phyloP scores from a whole-genome alignment of 331 rosid species.

The Quercus tomentella region DNA sequence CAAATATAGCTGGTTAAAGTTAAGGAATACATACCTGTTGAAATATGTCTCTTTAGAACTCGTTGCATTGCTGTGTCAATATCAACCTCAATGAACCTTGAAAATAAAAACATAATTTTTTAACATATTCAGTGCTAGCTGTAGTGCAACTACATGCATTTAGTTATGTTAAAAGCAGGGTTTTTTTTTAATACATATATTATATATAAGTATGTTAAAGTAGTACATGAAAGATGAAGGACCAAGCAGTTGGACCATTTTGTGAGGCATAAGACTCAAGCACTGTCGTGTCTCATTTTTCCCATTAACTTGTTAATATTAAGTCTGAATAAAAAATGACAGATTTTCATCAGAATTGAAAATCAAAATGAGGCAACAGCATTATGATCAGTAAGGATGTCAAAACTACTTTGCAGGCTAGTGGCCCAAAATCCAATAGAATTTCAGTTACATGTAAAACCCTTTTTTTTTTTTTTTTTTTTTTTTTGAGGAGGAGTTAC shows the following conservation, averaged over 20 bases:
- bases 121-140: neutral
- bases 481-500: neutral
- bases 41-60: conserved; percentile 75
- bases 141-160: neutral
- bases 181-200: no score
- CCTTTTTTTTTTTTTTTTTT: no score
- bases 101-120: conserved; percentile 23
- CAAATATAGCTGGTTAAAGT: conserved; percentile 1
- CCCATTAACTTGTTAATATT: neutral
- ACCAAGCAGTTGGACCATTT: neutral
- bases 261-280: neutral
- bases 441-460: neutral
- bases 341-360: neutral
- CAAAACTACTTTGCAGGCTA: neutral
- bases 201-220: neutral
- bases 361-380: neutral
- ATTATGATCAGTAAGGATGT: neutral
- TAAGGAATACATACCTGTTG: conserved; percentile 52
- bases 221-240: neutral
- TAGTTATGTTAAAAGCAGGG: neutral
- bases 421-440: neutral
- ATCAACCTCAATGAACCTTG: conserved; percentile 76
- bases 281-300: neutral
- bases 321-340: neutral
- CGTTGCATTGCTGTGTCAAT: conserved; percentile 77